These are phyloP conservation scores for Cicer pinnatifidum DNA, from an alignment of 306 rosid species.

Conservation along the genomic window DNA sequence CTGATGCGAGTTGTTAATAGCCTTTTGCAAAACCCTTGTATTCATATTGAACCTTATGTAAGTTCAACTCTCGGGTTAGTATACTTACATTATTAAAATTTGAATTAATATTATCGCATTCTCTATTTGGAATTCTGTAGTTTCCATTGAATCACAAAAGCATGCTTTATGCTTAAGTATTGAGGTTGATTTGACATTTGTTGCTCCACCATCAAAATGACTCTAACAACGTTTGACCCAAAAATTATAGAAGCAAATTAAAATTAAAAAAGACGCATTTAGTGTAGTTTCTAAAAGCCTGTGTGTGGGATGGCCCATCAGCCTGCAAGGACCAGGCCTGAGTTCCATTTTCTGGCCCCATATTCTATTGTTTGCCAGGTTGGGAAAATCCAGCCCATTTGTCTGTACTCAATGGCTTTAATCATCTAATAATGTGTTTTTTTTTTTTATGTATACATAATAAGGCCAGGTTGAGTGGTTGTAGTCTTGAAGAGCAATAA, in stretches of 20 bases:
- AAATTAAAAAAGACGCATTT: not conserved
- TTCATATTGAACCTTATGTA: slow-evolving; percentile 91
- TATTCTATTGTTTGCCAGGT: not conserved
- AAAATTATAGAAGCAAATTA: slow-evolving; percentile 3
- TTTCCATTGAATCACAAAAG: slow-evolving; percentile 6
- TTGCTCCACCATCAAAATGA: slow-evolving; percentile 18
- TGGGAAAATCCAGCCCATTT: not conserved
- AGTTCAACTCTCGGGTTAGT: slow-evolving; percentile 43
- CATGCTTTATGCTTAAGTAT: slow-evolving; percentile 18
- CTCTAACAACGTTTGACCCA: not conserved
- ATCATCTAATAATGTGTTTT: too few relatives aligned
- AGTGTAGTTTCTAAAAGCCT: not conserved
- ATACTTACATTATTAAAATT: not conserved
- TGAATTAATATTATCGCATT: slow-evolving; percentile 15
- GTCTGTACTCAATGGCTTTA: not conserved
- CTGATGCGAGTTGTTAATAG: slow-evolving; percentile 83
- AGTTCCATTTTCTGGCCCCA: slow-evolving; percentile 4
- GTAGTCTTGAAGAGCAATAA: not conserved
- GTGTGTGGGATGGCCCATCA: not conserved
- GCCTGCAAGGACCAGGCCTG: not conserved
- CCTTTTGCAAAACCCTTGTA: slow-evolving; percentile 82
- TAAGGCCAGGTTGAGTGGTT: too few relatives aligned
- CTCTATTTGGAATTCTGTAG: slow-evolving; percentile 28
- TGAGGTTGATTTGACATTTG: slow-evolving; percentile 27
- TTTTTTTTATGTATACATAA: too few relatives aligned